These are phyloP conservation scores for Ogataea pini DNA, from an alignment of 805 yeast genomes.

Conservation along the genomic window DNA sequence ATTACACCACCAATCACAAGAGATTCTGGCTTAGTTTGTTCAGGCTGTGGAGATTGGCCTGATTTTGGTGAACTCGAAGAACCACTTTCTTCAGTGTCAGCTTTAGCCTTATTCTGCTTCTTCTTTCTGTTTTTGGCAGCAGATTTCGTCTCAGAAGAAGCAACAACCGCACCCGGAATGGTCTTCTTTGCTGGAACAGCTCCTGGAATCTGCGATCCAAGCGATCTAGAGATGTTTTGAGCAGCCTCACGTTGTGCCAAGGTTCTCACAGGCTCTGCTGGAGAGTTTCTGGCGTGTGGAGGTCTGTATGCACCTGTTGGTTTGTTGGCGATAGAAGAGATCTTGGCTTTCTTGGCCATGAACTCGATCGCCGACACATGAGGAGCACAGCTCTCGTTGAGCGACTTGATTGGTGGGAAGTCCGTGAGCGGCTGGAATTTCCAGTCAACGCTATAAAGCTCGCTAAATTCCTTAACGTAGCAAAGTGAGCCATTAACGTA, in stretches of 20 bases:
- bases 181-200: constrained; percentile 35
- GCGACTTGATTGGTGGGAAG: constrained; percentile 56
- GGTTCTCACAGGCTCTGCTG: constrained; percentile 45
- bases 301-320: constrained; percentile 94
- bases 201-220: constrained; percentile 28
- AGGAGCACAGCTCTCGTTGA: constrained; percentile 61
- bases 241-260: constrained; percentile 58
- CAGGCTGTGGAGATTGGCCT: constrained; percentile 16
- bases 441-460: constrained; percentile 83
- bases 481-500: constrained; percentile 83
- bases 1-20: constrained; percentile 60
- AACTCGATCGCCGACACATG: constrained; percentile 70
- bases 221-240: constrained; percentile 25
- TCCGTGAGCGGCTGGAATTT: constrained; percentile 58
- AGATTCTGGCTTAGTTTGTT: constrained; percentile 31
- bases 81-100: constrained; percentile 30
- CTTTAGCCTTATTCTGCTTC: constrained; percentile 60
- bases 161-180: constrained; percentile 57
- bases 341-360: constrained; percentile 42
- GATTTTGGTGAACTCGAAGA: constrained; percentile 9
- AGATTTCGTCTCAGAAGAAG: constrained; percentile 51
- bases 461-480: constrained; percentile 76
- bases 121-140: constrained; percentile 76
- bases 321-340: constrained; percentile 40
- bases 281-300: constrained; percentile 73